Conservation (phyloP, 352 stramenopile genomes). For the Phytophthora hibernalis region DNA sequence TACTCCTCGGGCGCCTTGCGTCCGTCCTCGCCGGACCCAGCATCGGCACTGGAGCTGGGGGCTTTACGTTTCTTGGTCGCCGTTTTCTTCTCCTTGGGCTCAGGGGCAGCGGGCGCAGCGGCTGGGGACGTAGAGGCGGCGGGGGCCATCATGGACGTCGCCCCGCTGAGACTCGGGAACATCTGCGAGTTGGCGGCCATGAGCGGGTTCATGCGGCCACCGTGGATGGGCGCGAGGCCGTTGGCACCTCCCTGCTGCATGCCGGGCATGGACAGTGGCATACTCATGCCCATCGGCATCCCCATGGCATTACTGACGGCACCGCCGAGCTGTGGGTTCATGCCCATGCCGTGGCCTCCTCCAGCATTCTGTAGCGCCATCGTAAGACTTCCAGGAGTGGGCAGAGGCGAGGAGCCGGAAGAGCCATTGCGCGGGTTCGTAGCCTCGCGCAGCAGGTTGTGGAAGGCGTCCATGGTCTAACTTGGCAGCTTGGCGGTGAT, state of each 20-base stretch:
- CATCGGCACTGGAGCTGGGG: slow-evolving; percentile 48
- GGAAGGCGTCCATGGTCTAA: slow-evolving; percentile 73
- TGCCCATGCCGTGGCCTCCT: slow-evolving; percentile 48
- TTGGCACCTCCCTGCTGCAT: slow-evolving; percentile 43
- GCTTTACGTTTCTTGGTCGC: slow-evolving; percentile 82
- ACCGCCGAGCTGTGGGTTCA: slow-evolving; percentile 37
- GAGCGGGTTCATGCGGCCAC: slow-evolving; percentile 69
- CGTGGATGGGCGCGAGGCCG: slow-evolving; percentile 68
- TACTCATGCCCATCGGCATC: slow-evolving; percentile 71
- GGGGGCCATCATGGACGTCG: slow-evolving; percentile 26
- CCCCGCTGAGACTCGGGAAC: slow-evolving; percentile 64
- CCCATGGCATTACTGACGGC: slow-evolving; percentile 37
- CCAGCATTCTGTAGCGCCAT: slow-evolving; percentile 45
- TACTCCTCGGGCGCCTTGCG: slow-evolving; percentile 79
- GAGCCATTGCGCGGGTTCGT: slow-evolving; percentile 56
- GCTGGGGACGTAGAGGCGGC: not conserved
- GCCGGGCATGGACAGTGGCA: slow-evolving; percentile 60
- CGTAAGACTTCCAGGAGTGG: slow-evolving; percentile 42
- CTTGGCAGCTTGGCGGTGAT: slow-evolving; percentile 35
- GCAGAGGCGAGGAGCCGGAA: slow-evolving; percentile 27
- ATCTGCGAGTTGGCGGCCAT: slow-evolving; percentile 69
- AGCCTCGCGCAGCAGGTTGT: slow-evolving; percentile 79
- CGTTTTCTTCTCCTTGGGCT: slow-evolving; percentile 59
- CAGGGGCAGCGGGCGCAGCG: slow-evolving; percentile 18
- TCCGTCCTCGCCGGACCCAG: slow-evolving; percentile 63